These are phyloP conservation scores for Saksenaea oblongispora DNA, from an alignment of 371 early-diverging fungal genomes.

Conservation along the genomic window DNA sequence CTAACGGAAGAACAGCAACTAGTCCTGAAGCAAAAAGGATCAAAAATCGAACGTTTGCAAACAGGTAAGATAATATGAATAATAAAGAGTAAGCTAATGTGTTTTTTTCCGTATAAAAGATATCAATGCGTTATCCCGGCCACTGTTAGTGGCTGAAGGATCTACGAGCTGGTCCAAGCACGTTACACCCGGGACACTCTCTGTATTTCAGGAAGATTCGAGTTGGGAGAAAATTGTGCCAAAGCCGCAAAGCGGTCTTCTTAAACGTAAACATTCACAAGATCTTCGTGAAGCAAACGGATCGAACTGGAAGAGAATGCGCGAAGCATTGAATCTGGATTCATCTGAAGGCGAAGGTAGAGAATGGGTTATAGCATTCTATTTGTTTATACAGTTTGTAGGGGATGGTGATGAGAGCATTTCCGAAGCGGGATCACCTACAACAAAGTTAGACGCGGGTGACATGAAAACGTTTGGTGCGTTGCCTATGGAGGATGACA, in stretches of 20 bases:
- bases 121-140: constrained; percentile 35
- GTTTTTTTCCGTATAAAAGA: constrained; percentile 19
- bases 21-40: constrained; percentile 34
- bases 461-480: constrained; percentile 43
- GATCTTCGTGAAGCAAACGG: constrained; percentile 6
- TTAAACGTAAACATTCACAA: constrained; percentile 7
- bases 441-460: constrained; percentile 25
- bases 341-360: constrained; percentile 19
- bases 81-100: not conserved
- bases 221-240: constrained; percentile 32
- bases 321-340: constrained; percentile 7
- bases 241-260: constrained; percentile 20
- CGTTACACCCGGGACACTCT: constrained; percentile 42
- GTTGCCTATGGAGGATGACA: constrained; percentile 50
- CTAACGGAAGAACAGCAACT: constrained; percentile 48
- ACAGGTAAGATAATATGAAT: constrained; percentile 24
- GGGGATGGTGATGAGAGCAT: constrained; percentile 13
- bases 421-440: constrained; percentile 29
- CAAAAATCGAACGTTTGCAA: constrained; percentile 43
- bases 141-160: constrained; percentile 26
- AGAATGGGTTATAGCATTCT: not conserved
- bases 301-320: constrained; percentile 15
- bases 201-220: constrained; percentile 44
- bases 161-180: constrained; percentile 38
- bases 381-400: not conserved